A percentile compares a stretch with the other conserved stretches of the same genome.
Evolutionary conservation across 148 eudicot genomes (phyloP).

Genomic region (Chenopodium album): DNA sequence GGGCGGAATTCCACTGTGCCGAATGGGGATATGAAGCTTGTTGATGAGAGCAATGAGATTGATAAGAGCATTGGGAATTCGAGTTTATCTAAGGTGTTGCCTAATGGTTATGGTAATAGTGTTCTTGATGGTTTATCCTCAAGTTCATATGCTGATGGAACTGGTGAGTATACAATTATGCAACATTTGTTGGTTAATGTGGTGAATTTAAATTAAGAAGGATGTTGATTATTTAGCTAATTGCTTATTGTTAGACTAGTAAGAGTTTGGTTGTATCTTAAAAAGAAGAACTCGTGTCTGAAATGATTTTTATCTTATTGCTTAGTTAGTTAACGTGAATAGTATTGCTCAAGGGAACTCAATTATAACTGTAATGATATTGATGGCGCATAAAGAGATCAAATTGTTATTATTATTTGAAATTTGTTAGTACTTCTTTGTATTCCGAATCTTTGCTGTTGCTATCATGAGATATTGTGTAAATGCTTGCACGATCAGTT

Average conservation of each 20-base stretch:
- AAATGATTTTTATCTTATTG: not conserved
- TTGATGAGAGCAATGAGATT: slow-evolving; percentile 31
- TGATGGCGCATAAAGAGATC: not conserved
- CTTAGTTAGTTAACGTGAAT: too few species aligned
- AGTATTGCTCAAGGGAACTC: not conserved
- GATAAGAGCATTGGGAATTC: slow-evolving; percentile 21
- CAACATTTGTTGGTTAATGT: not conserved
- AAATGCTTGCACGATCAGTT: not conserved
- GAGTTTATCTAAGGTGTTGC: slow-evolving; percentile 23
- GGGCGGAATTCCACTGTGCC: slow-evolving; percentile 29
- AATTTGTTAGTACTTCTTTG: not conserved
- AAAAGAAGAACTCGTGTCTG: not conserved
- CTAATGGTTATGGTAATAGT: slow-evolving; percentile 31
- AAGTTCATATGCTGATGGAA: slow-evolving; percentile 31
- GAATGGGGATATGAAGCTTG: slow-evolving; percentile 41
- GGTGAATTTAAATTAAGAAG: not conserved
- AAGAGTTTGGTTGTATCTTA: not conserved
- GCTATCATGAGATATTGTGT: not conserved
- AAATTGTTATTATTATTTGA: not conserved
- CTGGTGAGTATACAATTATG: slow-evolving; percentile 40
- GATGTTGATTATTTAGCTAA: not conserved
- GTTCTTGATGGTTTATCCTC: slow-evolving; percentile 17
- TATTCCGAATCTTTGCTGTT: not conserved
- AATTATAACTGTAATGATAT: not conserved
- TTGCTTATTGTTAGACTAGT: not conserved